Conservation (phyloP, 1,284 basidiomycete species). For the Phylloporus sp. region DNA sequence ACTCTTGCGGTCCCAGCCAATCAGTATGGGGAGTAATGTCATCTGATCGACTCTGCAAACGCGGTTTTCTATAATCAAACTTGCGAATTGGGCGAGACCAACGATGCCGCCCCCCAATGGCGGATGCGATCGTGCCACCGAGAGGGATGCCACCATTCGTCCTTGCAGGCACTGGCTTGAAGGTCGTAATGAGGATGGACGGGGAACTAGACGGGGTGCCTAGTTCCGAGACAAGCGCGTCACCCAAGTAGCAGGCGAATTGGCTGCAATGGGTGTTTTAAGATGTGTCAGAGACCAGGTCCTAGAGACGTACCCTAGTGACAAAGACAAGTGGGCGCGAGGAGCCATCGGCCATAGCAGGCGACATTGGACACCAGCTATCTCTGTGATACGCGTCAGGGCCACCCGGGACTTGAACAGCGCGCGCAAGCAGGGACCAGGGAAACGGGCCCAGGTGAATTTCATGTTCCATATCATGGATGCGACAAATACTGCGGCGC, state of each 20-base stretch:
- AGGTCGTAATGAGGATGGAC: too few relatives aligned
- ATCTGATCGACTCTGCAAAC: slow-evolving; percentile 46
- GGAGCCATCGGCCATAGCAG: slow-evolving; percentile 41
- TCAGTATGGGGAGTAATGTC: slow-evolving; percentile 46
- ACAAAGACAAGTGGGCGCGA: slow-evolving; percentile 67
- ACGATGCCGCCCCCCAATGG: slow-evolving; percentile 77
- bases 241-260: slow-evolving; percentile 85
- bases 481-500: slow-evolving; percentile 70
- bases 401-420: too few relatives aligned
- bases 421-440: slow-evolving; percentile 27
- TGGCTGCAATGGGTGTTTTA: slow-evolving; percentile 62
- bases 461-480: slow-evolving; percentile 66
- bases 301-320: slow-evolving; percentile 59
- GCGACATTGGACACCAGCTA: slow-evolving; percentile 34
- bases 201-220: too few relatives aligned
- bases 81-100: slow-evolving; percentile 65
- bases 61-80: slow-evolving; percentile 70
- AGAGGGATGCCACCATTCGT: slow-evolving; percentile 89
- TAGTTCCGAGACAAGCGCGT: too few relatives aligned
- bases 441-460: slow-evolving; percentile 48
- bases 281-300: too few relatives aligned
- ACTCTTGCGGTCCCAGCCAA: slow-evolving; percentile 71
- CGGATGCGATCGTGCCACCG: slow-evolving; percentile 75
- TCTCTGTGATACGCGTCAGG: slow-evolving; percentile 20
- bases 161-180: too few relatives aligned